Evolutionary conservation across 495 filamentous ascomycete genomes (phyloP), one percentile per base, ranked within the genome.

Genomic region (Cryomyces antarcticus): DNA sequence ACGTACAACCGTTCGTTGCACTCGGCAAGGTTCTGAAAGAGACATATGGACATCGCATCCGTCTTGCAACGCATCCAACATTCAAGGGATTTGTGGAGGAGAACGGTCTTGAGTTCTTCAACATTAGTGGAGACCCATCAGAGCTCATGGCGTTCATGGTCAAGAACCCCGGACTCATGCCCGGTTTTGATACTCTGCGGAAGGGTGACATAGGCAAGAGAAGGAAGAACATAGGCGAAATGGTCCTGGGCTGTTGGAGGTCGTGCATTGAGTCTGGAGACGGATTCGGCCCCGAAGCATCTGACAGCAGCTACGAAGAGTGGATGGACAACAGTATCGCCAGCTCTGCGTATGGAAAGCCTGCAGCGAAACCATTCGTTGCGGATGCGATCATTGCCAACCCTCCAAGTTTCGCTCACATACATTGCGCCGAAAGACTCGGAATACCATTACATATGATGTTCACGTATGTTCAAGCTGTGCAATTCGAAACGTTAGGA

Each of bases 351-450:
- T 37, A 7, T 6, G 39, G 9, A 0, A 47, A 52, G 9, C 30
- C 30, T 9, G 35, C 7, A 7, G 41, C 39, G 30, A 51, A 69
- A 48, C 72, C 73, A 0, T 79, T 80, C 54, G 64, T 78, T 5
- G 76, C 76, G 0, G 71, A 80, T 45, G 71, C 66, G 7, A 78
- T 80, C 39, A 77, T 80, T 47, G 74, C 76, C 0, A 79, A 78
- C 53, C 75, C 76, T 1, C 73, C 73, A 1, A 73, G 67, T 45
- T 77, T 80, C 55, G 75, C 74, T 1, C 75, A 79, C 62, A 50
- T 78, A 0, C 74, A 78, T 51, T 75, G 70, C 49, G 75, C 73
- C 0, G 64, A 79, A 54, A 69, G 65, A 17, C 50, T 81, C 6
- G 65, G 65, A 1, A 66, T 79, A 29, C 75, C 76, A 6, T 50